These are phyloP conservation scores for Ustilago bromivora DNA, from an alignment of 1,284 basidiomycete species.

Conservation along the genomic window DNA sequence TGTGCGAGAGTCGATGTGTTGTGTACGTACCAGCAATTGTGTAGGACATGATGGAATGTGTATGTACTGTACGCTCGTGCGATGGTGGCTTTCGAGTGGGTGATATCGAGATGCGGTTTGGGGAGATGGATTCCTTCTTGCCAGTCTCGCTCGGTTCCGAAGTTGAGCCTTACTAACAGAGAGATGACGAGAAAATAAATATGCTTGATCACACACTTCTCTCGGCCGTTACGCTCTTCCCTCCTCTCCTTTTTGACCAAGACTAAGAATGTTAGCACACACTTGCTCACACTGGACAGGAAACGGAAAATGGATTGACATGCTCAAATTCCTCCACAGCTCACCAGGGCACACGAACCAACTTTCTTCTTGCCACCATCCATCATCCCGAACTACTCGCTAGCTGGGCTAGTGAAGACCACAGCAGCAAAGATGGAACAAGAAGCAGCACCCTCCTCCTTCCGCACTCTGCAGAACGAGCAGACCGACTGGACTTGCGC, in stretches of 20 bases:
- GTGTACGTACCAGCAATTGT: constrained; percentile 62
- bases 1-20: neutral
- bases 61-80: neutral
- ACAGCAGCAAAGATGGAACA: constrained; percentile 10
- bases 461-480: constrained; percentile 33
- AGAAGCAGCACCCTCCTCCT: constrained; percentile 18
- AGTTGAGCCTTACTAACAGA: neutral
- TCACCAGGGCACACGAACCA: neutral
- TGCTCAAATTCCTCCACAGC: no score
- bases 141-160: neutral
- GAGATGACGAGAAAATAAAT: neutral
- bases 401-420: constrained; percentile 32
- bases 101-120: neutral
- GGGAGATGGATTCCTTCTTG: neutral
- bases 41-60: constrained; percentile 59
- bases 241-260: neutral
- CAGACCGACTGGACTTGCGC: constrained; percentile 21
- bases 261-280: no score
- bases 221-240: neutral
- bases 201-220: neutral
- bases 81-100: neutral
- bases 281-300: no score
- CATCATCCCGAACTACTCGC: neutral
- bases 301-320: no score
- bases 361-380: neutral